These are phyloP conservation scores for Vicia sativa DNA, from an alignment of 306 rosid species.

Conservation along the genomic window DNA sequence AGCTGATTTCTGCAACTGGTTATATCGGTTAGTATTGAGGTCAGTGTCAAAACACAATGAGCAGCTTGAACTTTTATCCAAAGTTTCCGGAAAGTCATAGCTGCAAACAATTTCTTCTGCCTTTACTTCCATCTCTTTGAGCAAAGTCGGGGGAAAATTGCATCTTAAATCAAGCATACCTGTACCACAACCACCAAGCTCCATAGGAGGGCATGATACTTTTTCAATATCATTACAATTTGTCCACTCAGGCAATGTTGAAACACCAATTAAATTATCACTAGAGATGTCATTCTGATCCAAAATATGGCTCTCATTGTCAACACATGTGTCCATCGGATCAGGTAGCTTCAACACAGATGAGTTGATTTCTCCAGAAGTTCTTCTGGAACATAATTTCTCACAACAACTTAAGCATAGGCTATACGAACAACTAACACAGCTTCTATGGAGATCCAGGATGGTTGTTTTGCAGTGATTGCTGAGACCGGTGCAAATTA, in stretches of 20 bases:
- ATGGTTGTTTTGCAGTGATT: constrained; percentile 67
- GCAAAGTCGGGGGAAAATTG: constrained; percentile 67
- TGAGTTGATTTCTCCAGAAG: constrained; percentile 43
- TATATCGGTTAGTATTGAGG: constrained; percentile 49
- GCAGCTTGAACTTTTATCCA: constrained; percentile 73
- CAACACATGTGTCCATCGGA: constrained; percentile 41
- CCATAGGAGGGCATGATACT: constrained; percentile 61
- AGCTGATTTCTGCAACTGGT: constrained; percentile 76
- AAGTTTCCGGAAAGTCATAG: constrained; percentile 86
- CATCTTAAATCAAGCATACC: constrained; percentile 74
- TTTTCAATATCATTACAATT: constrained; percentile 49
- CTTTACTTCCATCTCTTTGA: constrained; percentile 75
- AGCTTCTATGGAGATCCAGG: constrained; percentile 86
- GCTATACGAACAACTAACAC: constrained; percentile 77
- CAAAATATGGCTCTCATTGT: constrained; percentile 41
- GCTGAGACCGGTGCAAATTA: constrained; percentile 60
- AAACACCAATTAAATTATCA: constrained; percentile 41
- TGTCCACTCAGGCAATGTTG: constrained; percentile 50
- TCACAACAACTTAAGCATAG: constrained; percentile 80
- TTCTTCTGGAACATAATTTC: constrained; percentile 52
- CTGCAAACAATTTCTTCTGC: constrained; percentile 98
- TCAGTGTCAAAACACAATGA: constrained; percentile 68
- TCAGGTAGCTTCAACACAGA: constrained; percentile 44
- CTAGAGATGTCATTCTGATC: constrained; percentile 46
- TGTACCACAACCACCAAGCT: constrained; percentile 72